Percentiles rank a stretch among this genome's conserved stretches.
Conservation (phyloP, 192 early-diverging fungal genomes). For the Coemansia sp. region DNA sequence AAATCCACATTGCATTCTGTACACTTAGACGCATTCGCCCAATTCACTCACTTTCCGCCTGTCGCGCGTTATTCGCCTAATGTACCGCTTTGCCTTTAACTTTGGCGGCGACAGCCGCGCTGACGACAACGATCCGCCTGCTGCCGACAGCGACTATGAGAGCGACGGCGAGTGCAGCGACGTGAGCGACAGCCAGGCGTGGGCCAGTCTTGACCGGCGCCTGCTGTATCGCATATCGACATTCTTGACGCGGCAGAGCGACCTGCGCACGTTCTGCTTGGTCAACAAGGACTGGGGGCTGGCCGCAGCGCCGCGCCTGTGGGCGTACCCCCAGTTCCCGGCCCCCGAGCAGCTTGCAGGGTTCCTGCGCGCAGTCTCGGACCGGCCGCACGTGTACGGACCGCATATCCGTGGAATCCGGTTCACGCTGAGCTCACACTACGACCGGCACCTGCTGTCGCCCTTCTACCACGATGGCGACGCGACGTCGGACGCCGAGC, state of each 20-base stretch:
- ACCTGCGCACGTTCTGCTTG: slow-evolving; percentile 35
- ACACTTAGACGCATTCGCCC: neutral
- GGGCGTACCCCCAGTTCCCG: slow-evolving; percentile 44
- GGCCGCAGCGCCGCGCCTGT: slow-evolving; percentile 30
- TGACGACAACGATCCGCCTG: slow-evolving; percentile 8
- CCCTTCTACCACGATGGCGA: slow-evolving; percentile 16
- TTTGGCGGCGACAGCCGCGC: slow-evolving; percentile 16
- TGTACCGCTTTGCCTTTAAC: slow-evolving; percentile 39
- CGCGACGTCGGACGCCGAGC: slow-evolving; percentile 23
- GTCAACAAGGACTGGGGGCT: slow-evolving; percentile 44
- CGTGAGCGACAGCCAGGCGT: slow-evolving; percentile 6
- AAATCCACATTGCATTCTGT: slow-evolving; percentile 3
- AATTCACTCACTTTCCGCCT: neutral
- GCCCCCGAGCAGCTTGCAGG: slow-evolving; percentile 36
- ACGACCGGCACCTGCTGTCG: slow-evolving; percentile 34
- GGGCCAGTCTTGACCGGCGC: slow-evolving; percentile 34
- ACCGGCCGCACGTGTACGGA: slow-evolving; percentile 16
- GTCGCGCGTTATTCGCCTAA: neutral
- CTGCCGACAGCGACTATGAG: slow-evolving; percentile 28
- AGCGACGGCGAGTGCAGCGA: slow-evolving; percentile 26
- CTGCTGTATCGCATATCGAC: slow-evolving; percentile 38
- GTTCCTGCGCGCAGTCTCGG: slow-evolving; percentile 28
- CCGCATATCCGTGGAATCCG: slow-evolving; percentile 41
- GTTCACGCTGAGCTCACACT: slow-evolving; percentile 44
- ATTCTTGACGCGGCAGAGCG: slow-evolving; percentile 36